Evolutionary conservation across 2,329 filamentous ascomycete species (phyloP).

Genomic region (Coniella vitis): DNA sequence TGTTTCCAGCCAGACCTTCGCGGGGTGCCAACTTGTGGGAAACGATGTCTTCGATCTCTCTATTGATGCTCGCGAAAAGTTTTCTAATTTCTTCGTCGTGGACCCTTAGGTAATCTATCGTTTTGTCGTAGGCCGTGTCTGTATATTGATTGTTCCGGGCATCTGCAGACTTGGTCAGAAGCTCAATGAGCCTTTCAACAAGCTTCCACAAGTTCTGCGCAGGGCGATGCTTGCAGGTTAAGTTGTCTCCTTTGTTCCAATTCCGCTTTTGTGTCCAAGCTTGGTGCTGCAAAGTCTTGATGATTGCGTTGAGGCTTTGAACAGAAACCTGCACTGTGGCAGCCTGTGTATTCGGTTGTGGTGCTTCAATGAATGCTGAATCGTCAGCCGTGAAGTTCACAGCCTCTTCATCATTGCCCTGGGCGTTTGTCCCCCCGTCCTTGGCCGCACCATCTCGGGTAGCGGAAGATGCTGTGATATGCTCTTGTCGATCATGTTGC

Average conservation of each 20-base stretch:
- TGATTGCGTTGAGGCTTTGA: slow-evolving; percentile 8
- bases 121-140: neutral
- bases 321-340: neutral
- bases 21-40: neutral
- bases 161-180: neutral
- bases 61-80: slow-evolving; percentile 1
- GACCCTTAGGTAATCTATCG: neutral
- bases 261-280: slow-evolving; percentile 8
- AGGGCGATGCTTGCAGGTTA: neutral
- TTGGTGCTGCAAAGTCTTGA: slow-evolving; percentile 5
- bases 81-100: neutral
- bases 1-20: neutral
- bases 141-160: neutral
- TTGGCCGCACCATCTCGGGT: neutral
- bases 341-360: neutral
- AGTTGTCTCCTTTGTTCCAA: neutral
- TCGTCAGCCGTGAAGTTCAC: neutral
- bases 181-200: neutral
- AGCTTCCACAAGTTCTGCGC: neutral
- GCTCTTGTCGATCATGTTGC: neutral
- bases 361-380: slow-evolving; percentile 7
- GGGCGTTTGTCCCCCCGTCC: neutral
- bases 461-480: neutral
- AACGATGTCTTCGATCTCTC: slow-evolving; percentile 3
- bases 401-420: neutral